Percentiles rank a stretch among this genome's conserved stretches.
Conservation (phyloP, 352 stramenopile species). For the Blastocystis sp. region DNA sequence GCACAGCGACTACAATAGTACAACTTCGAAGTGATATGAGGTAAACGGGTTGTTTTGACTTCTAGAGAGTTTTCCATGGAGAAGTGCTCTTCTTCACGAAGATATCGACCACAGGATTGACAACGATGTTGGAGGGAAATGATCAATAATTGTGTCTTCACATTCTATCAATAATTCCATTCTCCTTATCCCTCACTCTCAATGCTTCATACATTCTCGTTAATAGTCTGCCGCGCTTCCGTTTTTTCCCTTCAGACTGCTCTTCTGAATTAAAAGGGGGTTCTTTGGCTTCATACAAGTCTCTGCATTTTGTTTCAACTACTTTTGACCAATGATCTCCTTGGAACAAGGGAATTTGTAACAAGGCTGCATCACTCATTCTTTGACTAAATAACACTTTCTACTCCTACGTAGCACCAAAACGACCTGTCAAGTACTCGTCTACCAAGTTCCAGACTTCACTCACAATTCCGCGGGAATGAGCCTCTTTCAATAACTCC, state of each 20-base stretch:
- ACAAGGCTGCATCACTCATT: conserved; percentile 77
- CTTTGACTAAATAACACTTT: conserved; percentile 77
- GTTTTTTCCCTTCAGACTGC: too few relatives aligned
- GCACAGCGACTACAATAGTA: too few relatives aligned
- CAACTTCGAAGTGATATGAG: too few relatives aligned
- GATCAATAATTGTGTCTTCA: background rate
- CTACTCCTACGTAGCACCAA: conserved; percentile 76
- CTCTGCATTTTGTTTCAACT: conserved; percentile 76
- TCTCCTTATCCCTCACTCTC: background rate
- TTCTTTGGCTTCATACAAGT: background rate
- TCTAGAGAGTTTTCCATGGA: background rate
- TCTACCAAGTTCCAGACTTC: conserved; percentile 92
- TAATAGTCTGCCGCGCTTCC: background rate
- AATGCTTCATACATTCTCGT: background rate
- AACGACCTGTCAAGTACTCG: conserved; percentile 84
- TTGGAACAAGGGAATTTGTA: conserved; percentile 5
- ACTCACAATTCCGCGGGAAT: conserved; percentile 84
- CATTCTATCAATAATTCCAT: too few relatives aligned
- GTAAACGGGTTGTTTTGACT: too few relatives aligned
- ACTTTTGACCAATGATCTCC: conserved; percentile 78
- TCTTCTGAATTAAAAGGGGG: background rate
- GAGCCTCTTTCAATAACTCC: conserved; percentile 82
- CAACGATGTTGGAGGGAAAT: background rate
- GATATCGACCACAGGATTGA: background rate
- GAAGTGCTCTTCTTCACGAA: background rate